These are phyloP conservation scores for Saxophila tyrrhenica DNA, from an alignment of 495 filamentous ascomycete genomes.

Conservation along the genomic window DNA sequence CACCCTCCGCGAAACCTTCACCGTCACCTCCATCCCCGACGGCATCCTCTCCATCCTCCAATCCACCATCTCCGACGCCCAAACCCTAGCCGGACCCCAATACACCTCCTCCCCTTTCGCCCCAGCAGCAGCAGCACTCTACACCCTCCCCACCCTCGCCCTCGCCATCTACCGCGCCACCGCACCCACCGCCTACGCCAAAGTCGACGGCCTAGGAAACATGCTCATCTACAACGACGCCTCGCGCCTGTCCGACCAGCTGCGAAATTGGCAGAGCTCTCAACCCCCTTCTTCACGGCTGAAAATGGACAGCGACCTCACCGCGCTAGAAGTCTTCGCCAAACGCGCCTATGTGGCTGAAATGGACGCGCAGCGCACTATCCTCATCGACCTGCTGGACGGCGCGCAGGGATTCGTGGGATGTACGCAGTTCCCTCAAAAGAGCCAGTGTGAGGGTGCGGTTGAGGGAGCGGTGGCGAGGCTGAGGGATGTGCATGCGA, in stretches of 20 bases:
- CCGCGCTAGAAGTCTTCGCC: conserved; percentile 63
- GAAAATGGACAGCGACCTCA: conserved; percentile 57
- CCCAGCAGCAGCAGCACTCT: conserved; percentile 61
- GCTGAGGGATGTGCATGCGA: conserved; percentile 53
- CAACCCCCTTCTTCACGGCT: conserved; percentile 41
- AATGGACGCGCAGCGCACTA: conserved; percentile 72
- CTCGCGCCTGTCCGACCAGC: conserved; percentile 58
- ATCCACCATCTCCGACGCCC: conserved; percentile 58
- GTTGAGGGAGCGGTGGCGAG: conserved; percentile 56
- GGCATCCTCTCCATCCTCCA: conserved; percentile 59
- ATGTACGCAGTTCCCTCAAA: conserved; percentile 51
- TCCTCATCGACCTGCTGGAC: conserved; percentile 76
- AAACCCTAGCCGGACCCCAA: conserved; percentile 44
- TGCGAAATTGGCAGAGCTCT: conserved; percentile 48
- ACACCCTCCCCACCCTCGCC: conserved; percentile 69
- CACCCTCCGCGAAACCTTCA: conserved; percentile 76
- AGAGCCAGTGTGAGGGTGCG: conserved; percentile 56
- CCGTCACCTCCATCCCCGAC: conserved; percentile 73
- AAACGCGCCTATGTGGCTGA: conserved; percentile 78
- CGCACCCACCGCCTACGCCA: conserved; percentile 66
- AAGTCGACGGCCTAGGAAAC: conserved; percentile 48
- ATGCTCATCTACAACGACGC: conserved; percentile 95
- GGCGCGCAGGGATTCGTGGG: conserved; percentile 54
- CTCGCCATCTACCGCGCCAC: conserved; percentile 87
- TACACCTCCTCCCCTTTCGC: conserved; percentile 48